Base-by-base conservation (phyloP, 75 land plant genomes). In the Cryptomeria japonica region DNA sequence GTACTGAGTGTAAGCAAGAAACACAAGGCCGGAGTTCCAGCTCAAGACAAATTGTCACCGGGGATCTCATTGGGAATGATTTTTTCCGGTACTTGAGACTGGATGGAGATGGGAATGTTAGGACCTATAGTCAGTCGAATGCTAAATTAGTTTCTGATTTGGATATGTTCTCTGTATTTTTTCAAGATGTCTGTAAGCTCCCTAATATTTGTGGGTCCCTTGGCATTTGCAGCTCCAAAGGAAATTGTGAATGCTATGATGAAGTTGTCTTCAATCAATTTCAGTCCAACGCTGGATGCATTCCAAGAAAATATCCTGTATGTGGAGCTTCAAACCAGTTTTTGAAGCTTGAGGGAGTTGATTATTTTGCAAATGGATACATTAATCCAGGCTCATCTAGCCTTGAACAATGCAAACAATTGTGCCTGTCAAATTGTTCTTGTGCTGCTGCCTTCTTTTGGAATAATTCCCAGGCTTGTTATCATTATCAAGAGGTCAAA, bases 331-430 rank as follows among this genome's bases (percentile, higher is more conserved):
- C 37, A 11, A 87, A 87, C 38, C 84, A 77, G 22, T 49, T 87
- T 14, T 18, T 87, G 80, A 46, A 80, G 53, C 88, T 87, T 19
- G 47, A 42, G 39, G 88, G 88, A 41, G 84, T 51, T 36, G 86
- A 55, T 55, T 88, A 84, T 42, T 88, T 88, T 88, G 89, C 89
- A 11, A 88, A 88, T 58, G 87, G 38, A 42, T 86, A 38, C 34
- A 88, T 36, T 37, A 49, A 85, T 51, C 49, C 58, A 31, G 51
- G 84, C 1, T 53, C 36, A 18, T 38, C 82, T 31, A 61, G 72
- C 41, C 87, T 73, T 1, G 51, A 87, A 3, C 39, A 87, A 11
- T 88, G 89, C 88, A 88, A 84, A 42, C 19, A 32, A 2, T 51
- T 47, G 3, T 88, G 88, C 68, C 55, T 42, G 5, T 83, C 86